Conservation (phyloP, 2,329 filamentous ascomycete genomes). For the Fusarium keratoplasticum region DNA sequence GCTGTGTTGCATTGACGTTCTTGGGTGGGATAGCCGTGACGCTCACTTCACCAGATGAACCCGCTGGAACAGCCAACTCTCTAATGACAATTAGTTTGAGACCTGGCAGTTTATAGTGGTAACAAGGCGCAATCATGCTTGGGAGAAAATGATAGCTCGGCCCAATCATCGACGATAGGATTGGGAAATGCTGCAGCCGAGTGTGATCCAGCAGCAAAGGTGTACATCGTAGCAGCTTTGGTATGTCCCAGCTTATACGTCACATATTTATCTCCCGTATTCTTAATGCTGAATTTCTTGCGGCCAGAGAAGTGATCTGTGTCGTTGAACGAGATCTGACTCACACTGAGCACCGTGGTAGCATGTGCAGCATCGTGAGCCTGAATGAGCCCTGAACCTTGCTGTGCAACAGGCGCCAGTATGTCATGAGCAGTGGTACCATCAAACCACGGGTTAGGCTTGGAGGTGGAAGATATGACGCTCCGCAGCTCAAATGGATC, state of each 20-base stretch:
- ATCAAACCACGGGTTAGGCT: neutral
- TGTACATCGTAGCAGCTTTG: neutral
- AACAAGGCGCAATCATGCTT: neutral
- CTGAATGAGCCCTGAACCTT: neutral
- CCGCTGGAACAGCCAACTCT: neutral
- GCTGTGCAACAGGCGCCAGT: neutral
- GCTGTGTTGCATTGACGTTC: neutral
- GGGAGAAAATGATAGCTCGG: neutral
- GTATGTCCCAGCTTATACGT: neutral
- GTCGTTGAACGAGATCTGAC: conserved; percentile 6
- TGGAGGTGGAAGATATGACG: neutral
- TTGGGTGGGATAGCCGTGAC: neutral
- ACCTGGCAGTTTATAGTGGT: fast-evolving
- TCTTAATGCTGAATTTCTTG: conserved; percentile 1
- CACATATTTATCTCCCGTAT: neutral
- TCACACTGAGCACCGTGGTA: neutral
- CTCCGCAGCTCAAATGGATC: neutral
- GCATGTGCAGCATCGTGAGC: neutral
- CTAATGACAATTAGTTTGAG: neutral
- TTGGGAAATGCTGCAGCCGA: neutral
- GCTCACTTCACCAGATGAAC: neutral
- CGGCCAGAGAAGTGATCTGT: neutral
- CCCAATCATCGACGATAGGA: neutral
- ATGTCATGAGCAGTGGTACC: neutral
- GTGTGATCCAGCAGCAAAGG: neutral